Conservation (phyloP, 2,329 filamentous ascomycete species). For the Neophaeococcomyces aloes region DNA sequence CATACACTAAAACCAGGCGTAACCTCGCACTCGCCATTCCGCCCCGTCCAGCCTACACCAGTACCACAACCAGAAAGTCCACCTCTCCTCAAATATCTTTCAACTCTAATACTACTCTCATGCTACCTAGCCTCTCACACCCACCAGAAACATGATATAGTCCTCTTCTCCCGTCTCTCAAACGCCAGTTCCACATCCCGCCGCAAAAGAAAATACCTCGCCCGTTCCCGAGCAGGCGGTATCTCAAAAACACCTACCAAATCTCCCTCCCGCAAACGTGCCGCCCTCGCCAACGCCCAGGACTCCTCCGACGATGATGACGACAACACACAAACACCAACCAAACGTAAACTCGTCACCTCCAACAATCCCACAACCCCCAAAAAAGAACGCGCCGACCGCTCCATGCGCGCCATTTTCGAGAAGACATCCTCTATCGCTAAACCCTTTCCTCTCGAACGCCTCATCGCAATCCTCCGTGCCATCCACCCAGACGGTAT, state of each 20-base stretch:
- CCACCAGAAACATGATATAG: conserved; percentile 37
- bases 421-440: conserved; percentile 25
- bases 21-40: conserved; percentile 3
- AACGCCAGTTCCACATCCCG: conserved; percentile 33
- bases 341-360: conserved; percentile 1
- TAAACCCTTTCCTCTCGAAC: conserved; percentile 36
- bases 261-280: conserved; percentile 30
- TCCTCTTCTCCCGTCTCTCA: conserved; percentile 41
- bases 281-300: conserved; percentile 10
- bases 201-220: conserved; percentile 33
- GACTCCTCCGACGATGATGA: neutral
- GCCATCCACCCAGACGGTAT: conserved; percentile 37
- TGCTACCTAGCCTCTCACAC: conserved; percentile 40
- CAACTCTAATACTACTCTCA: conserved; percentile 37
- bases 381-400: conserved; percentile 5
- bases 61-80: conserved; percentile 15
- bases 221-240: conserved; percentile 1
- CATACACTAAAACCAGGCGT: conserved; percentile 1
- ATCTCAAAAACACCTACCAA: conserved; percentile 28
- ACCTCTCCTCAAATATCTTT: conserved; percentile 33
- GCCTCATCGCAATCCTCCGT: conserved; percentile 38
- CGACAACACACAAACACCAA: neutral
- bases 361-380: neutral
- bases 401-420: conserved; percentile 5
- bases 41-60: conserved; percentile 17